phyloP scores from a whole-genome alignment of 2,329 filamentous ascomycete genomes.

The Periconia macrospinosa region DNA sequence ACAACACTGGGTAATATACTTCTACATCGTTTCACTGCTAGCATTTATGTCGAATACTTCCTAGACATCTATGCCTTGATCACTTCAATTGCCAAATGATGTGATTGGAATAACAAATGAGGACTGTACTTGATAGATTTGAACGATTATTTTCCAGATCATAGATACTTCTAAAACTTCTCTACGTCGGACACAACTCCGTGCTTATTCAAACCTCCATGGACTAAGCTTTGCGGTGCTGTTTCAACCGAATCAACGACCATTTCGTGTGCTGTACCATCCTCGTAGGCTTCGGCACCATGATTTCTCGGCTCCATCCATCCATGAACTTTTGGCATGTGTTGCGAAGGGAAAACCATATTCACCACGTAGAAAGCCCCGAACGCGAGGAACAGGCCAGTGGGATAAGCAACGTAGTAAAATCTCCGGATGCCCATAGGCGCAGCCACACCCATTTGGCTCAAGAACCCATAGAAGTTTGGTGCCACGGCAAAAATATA shows the following conservation, averaged over 20 bases:
- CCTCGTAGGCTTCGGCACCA: neutral
- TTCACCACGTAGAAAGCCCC: neutral
- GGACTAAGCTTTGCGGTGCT: neutral
- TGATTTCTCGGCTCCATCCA: neutral
- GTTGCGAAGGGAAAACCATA: neutral
- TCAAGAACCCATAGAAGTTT: slow-evolving; percentile 52
- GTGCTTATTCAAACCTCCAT: neutral
- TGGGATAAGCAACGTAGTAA: neutral
- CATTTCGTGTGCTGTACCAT: neutral
- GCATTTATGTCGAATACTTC: no score
- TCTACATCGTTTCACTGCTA: no score
- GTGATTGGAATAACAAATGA: no score
- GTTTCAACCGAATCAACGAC: neutral
- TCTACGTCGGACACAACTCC: neutral
- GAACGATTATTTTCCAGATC: no score
- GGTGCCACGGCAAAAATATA: slow-evolving; percentile 24
- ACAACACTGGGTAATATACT: no score
- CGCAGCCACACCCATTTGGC: neutral
- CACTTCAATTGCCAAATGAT: no score
- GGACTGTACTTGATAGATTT: no score
- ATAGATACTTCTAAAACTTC: neutral
- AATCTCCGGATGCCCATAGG: neutral
- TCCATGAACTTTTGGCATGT: neutral
- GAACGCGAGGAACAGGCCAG: neutral
- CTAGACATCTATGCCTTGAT: no score